These are phyloP conservation scores for Teunomyces pallodes DNA, from an alignment of 805 yeast genomes.

Conservation along the genomic window DNA sequence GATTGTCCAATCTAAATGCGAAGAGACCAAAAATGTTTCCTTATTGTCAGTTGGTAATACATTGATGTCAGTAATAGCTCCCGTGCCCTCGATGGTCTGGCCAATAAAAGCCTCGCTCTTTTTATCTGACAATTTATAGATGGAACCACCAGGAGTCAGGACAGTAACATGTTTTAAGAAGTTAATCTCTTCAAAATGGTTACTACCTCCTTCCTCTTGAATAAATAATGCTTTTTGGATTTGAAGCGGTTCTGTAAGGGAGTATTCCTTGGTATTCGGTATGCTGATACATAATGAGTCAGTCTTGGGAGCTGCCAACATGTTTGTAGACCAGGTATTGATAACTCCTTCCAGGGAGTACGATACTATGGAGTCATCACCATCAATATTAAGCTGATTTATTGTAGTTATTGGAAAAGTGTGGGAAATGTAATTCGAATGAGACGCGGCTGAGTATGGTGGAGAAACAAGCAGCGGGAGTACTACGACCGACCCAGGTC, in stretches of 20 bases:
- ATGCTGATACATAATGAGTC: conserved; percentile 13
- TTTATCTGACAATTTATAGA: conserved; percentile 18
- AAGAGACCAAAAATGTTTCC: conserved; percentile 11
- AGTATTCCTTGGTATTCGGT: conserved; percentile 7
- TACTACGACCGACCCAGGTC: conserved; percentile 10
- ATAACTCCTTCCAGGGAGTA: conserved; percentile 25
- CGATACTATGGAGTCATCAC: conserved; percentile 19
- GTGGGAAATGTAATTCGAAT: conserved; percentile 13
- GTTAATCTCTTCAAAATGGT: conserved; percentile 6
- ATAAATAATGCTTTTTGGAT: conserved; percentile 6
- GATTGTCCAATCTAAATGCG: conserved; percentile 24
- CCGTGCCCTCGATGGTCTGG: background rate
- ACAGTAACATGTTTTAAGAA: conserved; percentile 19
- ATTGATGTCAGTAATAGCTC: conserved; percentile 6
- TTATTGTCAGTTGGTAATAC: conserved; percentile 2
- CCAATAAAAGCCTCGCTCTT: conserved; percentile 11
- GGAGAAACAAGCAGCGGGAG: conserved; percentile 25
- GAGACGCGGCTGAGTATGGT: conserved; percentile 12
- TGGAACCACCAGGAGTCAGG: conserved; percentile 17
- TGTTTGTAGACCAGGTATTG: conserved; percentile 34
- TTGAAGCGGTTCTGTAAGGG: conserved; percentile 7
- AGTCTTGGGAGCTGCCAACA: conserved; percentile 28
- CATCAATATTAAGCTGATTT: conserved; percentile 19
- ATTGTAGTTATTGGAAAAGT: conserved; percentile 21
- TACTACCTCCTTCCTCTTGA: conserved; percentile 1